phyloP scores from a whole-genome alignment of 2,329 filamentous ascomycete species.

The Nemania sp. region DNA sequence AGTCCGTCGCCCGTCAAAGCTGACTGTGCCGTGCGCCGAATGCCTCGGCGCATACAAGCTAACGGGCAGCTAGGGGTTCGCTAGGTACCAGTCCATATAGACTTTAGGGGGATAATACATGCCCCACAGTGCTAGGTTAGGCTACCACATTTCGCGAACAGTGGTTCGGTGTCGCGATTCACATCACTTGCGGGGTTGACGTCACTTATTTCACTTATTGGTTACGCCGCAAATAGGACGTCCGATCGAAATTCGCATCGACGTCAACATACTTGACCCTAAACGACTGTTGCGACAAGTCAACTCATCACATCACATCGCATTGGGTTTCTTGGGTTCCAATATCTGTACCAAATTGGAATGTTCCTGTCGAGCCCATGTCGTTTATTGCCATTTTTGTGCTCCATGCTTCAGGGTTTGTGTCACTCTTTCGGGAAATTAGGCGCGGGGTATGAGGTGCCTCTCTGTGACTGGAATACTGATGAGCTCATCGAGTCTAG shows the following conservation, averaged over 20 bases:
- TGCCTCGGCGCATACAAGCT: neutral
- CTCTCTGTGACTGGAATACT: too few relatives aligned
- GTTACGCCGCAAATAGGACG: neutral
- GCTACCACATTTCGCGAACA: neutral
- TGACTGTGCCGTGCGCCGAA: neutral
- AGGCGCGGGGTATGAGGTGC: neutral
- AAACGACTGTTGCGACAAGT: neutral
- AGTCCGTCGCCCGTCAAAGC: too few relatives aligned
- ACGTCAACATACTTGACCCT: conserved; percentile 21
- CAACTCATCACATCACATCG: neutral
- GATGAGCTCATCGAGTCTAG: too few relatives aligned
- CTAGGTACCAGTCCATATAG: neutral
- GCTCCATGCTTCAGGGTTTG: neutral
- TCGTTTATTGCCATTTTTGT: neutral
- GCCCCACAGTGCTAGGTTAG: neutral
- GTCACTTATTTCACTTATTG: neutral
- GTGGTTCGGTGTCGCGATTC: neutral
- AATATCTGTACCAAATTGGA: neutral
- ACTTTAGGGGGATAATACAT: neutral
- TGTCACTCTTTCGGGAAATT: neutral
- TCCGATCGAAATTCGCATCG: conserved; percentile 7
- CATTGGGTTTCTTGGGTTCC: neutral
- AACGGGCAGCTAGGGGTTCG: neutral
- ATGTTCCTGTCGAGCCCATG: neutral
- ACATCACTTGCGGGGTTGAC: neutral